phyloP scores from a whole-genome alignment of 2,329 filamentous ascomycete species.

The Penicillium freii region DNA sequence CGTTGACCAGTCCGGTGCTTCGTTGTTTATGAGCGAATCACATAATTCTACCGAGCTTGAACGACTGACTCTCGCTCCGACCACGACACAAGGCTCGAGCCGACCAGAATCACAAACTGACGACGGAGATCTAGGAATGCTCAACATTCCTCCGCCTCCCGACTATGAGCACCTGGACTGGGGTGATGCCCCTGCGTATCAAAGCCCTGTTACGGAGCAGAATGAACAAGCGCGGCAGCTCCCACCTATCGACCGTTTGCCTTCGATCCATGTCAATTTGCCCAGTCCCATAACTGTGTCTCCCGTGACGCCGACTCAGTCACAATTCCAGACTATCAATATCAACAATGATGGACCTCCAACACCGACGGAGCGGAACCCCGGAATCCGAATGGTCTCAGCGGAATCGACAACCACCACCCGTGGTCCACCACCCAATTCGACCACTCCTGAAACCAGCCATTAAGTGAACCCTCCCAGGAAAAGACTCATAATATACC shows the following conservation, averaged over 20 bases:
- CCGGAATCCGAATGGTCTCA: constrained; percentile 2
- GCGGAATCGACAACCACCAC: neutral
- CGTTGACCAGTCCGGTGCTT: constrained; percentile 34
- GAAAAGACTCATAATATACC: constrained; percentile 1
- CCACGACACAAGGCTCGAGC: constrained; percentile 25
- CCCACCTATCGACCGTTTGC: constrained; percentile 25
- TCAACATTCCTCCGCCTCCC: constrained; percentile 39
- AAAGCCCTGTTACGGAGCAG: constrained; percentile 26
- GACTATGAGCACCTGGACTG: constrained; percentile 44
- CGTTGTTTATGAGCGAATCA: constrained; percentile 36
- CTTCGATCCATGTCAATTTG: constrained; percentile 34
- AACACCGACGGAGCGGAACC: neutral
- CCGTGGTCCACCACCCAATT: constrained; percentile 3
- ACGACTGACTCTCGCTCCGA: constrained; percentile 25
- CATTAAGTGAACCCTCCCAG: too few species aligned
- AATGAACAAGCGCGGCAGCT: constrained; percentile 17
- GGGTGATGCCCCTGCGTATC: constrained; percentile 46
- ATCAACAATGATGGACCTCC: constrained; percentile 1
- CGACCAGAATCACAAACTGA: constrained; percentile 23
- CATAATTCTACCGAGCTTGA: constrained; percentile 32
- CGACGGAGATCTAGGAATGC: constrained; percentile 40
- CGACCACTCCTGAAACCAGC: neutral
- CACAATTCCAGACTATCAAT: constrained; percentile 9
- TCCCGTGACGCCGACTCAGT: constrained; percentile 25
- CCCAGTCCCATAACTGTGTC: constrained; percentile 29